Evolutionary conservation across 2,329 filamentous ascomycete genomes (phyloP).

Genomic region (Lasiodiplodia citricola): DNA sequence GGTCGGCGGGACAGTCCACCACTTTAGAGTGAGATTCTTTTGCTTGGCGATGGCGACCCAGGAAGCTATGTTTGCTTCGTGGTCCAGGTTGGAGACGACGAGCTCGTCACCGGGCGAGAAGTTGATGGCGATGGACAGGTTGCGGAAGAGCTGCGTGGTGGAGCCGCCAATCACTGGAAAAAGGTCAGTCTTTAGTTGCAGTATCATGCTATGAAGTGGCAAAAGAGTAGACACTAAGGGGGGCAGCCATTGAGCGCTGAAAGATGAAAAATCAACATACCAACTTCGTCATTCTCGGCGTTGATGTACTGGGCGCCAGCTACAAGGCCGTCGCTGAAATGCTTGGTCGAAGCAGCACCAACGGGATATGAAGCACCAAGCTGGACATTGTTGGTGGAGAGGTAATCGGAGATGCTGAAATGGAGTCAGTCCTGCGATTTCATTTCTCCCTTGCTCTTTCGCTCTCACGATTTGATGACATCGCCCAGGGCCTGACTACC

Average conservation of each 20-base stretch:
- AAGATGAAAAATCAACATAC: slow-evolving; percentile 40
- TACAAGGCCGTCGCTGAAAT: slow-evolving; percentile 65
- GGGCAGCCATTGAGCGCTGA: slow-evolving; percentile 18
- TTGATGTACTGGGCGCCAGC: slow-evolving; percentile 75
- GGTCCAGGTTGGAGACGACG: slow-evolving; percentile 73
- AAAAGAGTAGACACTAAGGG: too few species aligned
- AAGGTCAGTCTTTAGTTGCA: neutral
- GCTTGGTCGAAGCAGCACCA: slow-evolving; percentile 63
- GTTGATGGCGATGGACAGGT: slow-evolving; percentile 55
- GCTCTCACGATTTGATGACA: slow-evolving; percentile 68
- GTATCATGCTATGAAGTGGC: slow-evolving; percentile 22
- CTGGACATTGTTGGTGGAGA: slow-evolving; percentile 74
- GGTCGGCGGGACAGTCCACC: slow-evolving; percentile 62
- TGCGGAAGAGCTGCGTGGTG: slow-evolving; percentile 77
- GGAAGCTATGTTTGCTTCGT: slow-evolving; percentile 77
- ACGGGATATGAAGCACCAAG: slow-evolving; percentile 72
- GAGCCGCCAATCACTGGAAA: slow-evolving; percentile 69
- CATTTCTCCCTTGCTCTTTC: neutral
- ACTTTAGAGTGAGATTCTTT: slow-evolving; percentile 67
- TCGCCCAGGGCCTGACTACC: slow-evolving; percentile 72
- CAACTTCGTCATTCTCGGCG: slow-evolving; percentile 68
- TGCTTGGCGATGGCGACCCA: slow-evolving; percentile 73
- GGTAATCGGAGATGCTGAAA: slow-evolving; percentile 67
- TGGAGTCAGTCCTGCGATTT: neutral
- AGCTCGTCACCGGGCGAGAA: slow-evolving; percentile 63